Evolutionary conservation across 441 rosid genomes (phyloP), one percentile per base, ranked within the genome.

Genomic region (Sinapis alba): DNA sequence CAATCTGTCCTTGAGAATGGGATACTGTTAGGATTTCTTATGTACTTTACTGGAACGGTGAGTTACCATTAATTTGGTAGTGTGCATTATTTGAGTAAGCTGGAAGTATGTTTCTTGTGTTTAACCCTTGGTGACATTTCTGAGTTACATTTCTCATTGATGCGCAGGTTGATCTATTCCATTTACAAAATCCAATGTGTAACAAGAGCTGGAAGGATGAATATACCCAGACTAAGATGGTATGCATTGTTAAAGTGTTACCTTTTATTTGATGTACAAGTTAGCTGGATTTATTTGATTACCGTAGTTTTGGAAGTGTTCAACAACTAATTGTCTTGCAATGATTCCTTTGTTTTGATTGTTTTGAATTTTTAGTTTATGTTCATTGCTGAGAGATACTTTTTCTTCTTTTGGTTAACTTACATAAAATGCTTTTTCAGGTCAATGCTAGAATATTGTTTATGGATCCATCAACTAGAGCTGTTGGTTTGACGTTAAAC

Each of bases 1-100:
- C 88, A 86, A 81, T 89, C 99, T n/a, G 89, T 92, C 69, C 93
- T 96, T 71, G 92, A 90, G 83, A 91, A 93, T 83, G 99, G 99
- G 78, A 77, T 96, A 71, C 76, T 96, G 87, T 81, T 96, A 62
- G 87, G 93, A 28, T 96, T 96, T 80, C 97, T 93, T 30, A 93
- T 95, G 20, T 93, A 90, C 84, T 96, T 93, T 69, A 86, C 91
- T 70, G 99, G 99, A 88, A 96, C 98, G 32, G 99, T 96, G 83
- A 89, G 97, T 85, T 82, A 73, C 60, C 51, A 67, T 43, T 18
- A 41, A 60, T 23, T 51, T 64, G 58, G 54, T 72, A 43, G 6
- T 67, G 73, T 62, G 71, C 47, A n/a, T 63, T 61, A 32, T 53
- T 53, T 65, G 32, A 41, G 77, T 68, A 58, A 34, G 21, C 26